Conservation (phyloP, 1,139 yeast genomes). For the Casaregolazyma suthepensis region DNA sequence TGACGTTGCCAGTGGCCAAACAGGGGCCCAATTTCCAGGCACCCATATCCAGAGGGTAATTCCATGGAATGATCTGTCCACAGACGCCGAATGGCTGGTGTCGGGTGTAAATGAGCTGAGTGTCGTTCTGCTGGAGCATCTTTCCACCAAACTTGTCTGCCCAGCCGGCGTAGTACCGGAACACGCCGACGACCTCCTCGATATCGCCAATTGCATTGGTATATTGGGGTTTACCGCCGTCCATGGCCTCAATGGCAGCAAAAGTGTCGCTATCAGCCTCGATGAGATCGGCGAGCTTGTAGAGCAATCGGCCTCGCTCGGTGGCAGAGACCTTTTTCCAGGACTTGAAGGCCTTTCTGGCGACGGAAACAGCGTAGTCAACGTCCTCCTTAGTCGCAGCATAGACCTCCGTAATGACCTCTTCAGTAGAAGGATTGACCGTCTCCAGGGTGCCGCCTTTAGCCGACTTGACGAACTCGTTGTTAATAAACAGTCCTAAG, state of each 20-base stretch:
- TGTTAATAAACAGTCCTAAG: slow-evolving; percentile 70
- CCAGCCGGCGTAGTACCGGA: slow-evolving; percentile 75
- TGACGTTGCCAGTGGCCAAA: slow-evolving; percentile 70
- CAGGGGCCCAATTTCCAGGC: slow-evolving; percentile 75
- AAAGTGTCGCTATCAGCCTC: slow-evolving; percentile 54
- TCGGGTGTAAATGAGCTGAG: slow-evolving; percentile 56
- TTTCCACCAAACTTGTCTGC: slow-evolving; percentile 67
- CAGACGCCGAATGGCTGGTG: slow-evolving; percentile 81
- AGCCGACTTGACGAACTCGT: slow-evolving; percentile 48
- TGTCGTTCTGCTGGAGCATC: slow-evolving; percentile 57
- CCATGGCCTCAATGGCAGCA: slow-evolving; percentile 73
- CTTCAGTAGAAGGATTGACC: slow-evolving; percentile 51
- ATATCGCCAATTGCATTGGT: slow-evolving; percentile 54
- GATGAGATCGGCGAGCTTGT: slow-evolving; percentile 60
- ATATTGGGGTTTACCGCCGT: slow-evolving; percentile 65
- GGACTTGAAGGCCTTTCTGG: slow-evolving; percentile 45
- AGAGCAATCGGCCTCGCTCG: slow-evolving; percentile 51
- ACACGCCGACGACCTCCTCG: slow-evolving; percentile 46
- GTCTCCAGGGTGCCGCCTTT: slow-evolving; percentile 49
- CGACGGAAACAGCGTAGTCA: slow-evolving; percentile 53
- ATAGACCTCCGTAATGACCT: slow-evolving; percentile 46
- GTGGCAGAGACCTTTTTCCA: slow-evolving; percentile 46
- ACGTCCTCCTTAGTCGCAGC: slow-evolving; percentile 55
- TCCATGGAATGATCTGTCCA: slow-evolving; percentile 90
- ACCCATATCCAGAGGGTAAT: slow-evolving; percentile 76